A percentile compares a stretch with the other conserved stretches of the same genome.
Evolutionary conservation across 257 asterid genomes (phyloP).

Genomic region (Penstemon newberryi): DNA sequence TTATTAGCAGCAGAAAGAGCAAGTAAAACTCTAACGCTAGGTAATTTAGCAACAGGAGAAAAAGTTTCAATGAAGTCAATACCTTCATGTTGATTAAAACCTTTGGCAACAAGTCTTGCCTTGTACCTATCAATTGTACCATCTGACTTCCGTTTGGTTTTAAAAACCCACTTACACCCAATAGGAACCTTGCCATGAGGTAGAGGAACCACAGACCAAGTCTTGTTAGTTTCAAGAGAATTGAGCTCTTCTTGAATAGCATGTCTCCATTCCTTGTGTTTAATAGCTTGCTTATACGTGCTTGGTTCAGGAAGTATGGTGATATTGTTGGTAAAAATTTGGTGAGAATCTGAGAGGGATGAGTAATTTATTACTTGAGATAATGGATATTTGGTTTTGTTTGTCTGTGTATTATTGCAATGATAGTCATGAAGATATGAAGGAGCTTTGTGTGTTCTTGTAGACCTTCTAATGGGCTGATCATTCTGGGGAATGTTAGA

Average conservation of each 20-base stretch:
- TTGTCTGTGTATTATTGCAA: background rate
- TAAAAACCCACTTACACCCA: too few relatives aligned
- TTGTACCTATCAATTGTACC: background rate
- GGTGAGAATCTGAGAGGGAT: background rate
- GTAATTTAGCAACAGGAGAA: background rate
- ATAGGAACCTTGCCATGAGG: background rate
- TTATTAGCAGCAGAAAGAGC: background rate
- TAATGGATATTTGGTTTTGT: background rate
- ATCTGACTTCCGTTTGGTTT: background rate
- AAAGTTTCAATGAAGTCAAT: background rate
- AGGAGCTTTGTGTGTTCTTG: background rate
- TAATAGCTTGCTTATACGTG: background rate
- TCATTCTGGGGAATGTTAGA: too few relatives aligned
- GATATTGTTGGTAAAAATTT: background rate
- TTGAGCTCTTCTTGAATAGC: background rate
- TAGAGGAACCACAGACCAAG: background rate
- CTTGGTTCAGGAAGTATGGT: background rate
- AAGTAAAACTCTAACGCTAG: background rate
- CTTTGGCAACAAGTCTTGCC: background rate
- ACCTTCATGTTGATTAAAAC: background rate
- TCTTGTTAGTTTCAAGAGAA: background rate
- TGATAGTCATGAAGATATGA: background rate
- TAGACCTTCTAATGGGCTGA: background rate
- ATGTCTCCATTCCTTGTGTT: background rate
- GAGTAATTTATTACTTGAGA: background rate